A percentile compares a stretch with the other conserved stretches of the same genome.
These are phyloP conservation scores for Populus euphratica DNA, from an alignment of 345 rosid species.

Conservation along the genomic window DNA sequence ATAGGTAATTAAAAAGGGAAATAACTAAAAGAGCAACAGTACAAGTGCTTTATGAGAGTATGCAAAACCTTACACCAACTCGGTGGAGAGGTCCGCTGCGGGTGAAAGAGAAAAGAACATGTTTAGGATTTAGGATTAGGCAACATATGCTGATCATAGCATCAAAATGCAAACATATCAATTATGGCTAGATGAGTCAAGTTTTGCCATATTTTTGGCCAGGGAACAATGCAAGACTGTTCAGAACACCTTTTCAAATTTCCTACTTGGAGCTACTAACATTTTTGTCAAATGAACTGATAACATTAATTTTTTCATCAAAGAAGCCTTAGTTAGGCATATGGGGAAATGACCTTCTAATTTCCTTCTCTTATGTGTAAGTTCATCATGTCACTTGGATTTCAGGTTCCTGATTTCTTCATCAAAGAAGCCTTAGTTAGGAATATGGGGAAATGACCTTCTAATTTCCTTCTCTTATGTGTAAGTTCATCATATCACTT, in stretches of 20 bases:
- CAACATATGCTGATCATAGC: not conserved
- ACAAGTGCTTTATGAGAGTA: not conserved
- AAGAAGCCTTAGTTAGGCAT: not conserved
- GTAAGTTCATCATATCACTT: not conserved
- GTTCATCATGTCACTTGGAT: not conserved
- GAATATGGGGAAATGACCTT: not conserved
- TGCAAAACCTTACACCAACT: constrained; percentile 3
- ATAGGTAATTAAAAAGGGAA: constrained; percentile 10
- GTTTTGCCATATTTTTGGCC: not conserved
- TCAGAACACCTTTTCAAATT: not conserved
- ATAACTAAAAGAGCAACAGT: not conserved
- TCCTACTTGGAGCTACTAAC: not conserved
- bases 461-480: not conserved
- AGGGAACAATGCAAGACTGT: not conserved
- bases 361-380: not conserved
- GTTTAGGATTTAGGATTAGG: not conserved
- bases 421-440: not conserved
- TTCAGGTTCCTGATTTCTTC: not conserved
- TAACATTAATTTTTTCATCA: not conserved
- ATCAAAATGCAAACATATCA: not conserved
- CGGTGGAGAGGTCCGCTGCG: not conserved
- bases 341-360: not conserved
- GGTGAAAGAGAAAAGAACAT: not conserved
- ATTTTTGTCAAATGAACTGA: not conserved
- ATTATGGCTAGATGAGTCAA: not conserved